Evolutionary conservation across 805 yeast genomes (phyloP).

Genomic region (Cephaloascus fragrans): DNA sequence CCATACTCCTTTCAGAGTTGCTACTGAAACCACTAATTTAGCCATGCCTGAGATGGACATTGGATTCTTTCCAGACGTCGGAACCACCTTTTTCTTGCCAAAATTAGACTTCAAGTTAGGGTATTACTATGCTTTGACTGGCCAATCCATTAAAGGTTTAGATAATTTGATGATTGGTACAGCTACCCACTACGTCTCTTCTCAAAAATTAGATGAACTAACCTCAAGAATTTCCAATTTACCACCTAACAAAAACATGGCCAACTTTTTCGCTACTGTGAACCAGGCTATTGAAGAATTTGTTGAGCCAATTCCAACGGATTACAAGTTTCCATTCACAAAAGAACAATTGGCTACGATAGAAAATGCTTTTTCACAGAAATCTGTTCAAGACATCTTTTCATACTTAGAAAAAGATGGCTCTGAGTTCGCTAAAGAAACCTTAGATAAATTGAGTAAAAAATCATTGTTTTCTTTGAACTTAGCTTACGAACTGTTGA

Average conservation of each 20-base stretch:
- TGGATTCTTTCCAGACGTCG: slow-evolving; percentile 95
- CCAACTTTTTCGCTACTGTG: slow-evolving; percentile 45
- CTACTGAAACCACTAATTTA: slow-evolving; percentile 82
- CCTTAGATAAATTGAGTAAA: slow-evolving; percentile 42
- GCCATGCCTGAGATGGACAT: slow-evolving; percentile 99
- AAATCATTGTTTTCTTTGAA: slow-evolving; percentile 78
- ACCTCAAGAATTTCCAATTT: slow-evolving; percentile 57
- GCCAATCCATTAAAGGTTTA: slow-evolving; percentile 63
- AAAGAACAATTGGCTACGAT: slow-evolving; percentile 51
- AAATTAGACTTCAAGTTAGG: slow-evolving; percentile 78
- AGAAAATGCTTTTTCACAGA: slow-evolving; percentile 54
- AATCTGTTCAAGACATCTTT: slow-evolving; percentile 45
- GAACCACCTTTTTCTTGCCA: slow-evolving; percentile 83
- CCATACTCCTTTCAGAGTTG: slow-evolving; percentile 87
- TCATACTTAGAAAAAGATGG: slow-evolving; percentile 42
- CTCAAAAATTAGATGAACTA: slow-evolving; percentile 52
- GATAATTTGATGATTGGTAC: slow-evolving; percentile 80
- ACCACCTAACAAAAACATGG: slow-evolving; percentile 18
- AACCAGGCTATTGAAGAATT: slow-evolving; percentile 74
- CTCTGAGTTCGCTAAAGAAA: slow-evolving; percentile 54
- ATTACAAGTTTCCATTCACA: slow-evolving; percentile 49
- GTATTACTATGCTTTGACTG: slow-evolving; percentile 78
- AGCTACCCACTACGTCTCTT: slow-evolving; percentile 83
- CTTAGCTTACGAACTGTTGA: slow-evolving; percentile 59
- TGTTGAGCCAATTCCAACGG: slow-evolving; percentile 53